Conservation (phyloP, 257 asterid genomes). For the Lavandula angustifolia region DNA sequence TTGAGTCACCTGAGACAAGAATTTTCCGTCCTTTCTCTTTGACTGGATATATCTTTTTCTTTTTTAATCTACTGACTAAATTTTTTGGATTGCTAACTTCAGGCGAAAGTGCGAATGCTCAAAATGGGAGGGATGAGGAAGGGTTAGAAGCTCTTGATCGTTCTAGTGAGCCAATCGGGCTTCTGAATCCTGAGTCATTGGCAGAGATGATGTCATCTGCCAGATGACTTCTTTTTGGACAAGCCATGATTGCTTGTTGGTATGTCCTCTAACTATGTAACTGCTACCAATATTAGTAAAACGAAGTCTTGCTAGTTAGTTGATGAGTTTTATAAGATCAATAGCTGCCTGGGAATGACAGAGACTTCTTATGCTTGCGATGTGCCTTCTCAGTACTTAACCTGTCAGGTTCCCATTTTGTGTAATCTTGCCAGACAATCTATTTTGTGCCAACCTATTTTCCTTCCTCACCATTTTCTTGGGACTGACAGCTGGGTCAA, state of each 20-base stretch:
- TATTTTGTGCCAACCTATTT: neutral
- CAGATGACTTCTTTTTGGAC: conserved; percentile 63
- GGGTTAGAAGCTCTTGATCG: conserved; percentile 37
- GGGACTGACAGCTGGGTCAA: conserved; percentile 2
- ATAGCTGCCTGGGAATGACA: conserved; percentile 1
- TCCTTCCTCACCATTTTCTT: neutral
- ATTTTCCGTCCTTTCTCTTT: conserved; percentile 36
- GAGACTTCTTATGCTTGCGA: conserved; percentile 11
- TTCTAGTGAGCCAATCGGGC: conserved; percentile 57
- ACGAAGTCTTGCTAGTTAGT: conserved; percentile 7
- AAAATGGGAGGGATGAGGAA: conserved; percentile 46
- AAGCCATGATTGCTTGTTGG: conserved; percentile 76
- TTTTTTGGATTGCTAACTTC: conserved; percentile 41
- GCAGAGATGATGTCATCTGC: conserved; percentile 66
- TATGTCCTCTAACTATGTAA: conserved; percentile 43
- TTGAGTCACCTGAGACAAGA: conserved; percentile 74
- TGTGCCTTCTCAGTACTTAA: neutral
- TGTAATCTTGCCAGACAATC: too few relatives aligned
- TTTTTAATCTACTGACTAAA: conserved; percentile 1
- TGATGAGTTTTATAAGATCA: conserved; percentile 10
- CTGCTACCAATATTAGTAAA: conserved; percentile 18
- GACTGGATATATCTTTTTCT: conserved; percentile 10
- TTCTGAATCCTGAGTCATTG: conserved; percentile 84
- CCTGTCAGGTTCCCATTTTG: too few relatives aligned
- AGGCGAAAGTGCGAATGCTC: conserved; percentile 48